Evolutionary conservation across 306 rosid genomes (phyloP), one percentile per base, ranked within the genome.

Genomic region (Pyrus bretschneideri): DNA sequence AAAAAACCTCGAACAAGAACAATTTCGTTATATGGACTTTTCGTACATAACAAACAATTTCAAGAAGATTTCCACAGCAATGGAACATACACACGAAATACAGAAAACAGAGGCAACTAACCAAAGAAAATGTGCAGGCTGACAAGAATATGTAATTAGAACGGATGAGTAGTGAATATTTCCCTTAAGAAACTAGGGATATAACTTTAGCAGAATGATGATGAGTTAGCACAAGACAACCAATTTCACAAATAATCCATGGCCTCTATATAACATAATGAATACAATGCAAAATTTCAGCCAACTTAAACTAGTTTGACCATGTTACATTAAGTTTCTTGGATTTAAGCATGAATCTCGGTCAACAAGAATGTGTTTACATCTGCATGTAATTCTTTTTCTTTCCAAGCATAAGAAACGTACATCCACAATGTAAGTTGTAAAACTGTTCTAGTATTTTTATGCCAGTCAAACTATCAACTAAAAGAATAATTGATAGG

Each of bases 401-500:
- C 40, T 23, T 3, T 42, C 42, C 58, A 22, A 15, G 33, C 61
- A 4, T 10, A 1, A 72, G 57, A 7, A 10, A 60, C 31, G 25
- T 25, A 4, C 6, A n/a, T 15, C 67, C 35, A 42, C 54, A 38
- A 17, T 4, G 31, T 1, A 42, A 25, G 23, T 21, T 19, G 23
- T 19, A 33, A 62, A 62, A 33, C 33, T 33, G 70, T 31, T 55
- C 42, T 46, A 13, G 17, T 46, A 46, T 55, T 33, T 65, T 66
- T 66, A 19, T 66, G 40, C 4, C 12, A 66, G 70, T 60, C 79
- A 74, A 71, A 22, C 21, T 3, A 44, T 46, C 71, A 40, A 15
- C 72, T 70, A 68, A 55, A 71, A 73, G 75, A 66, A 49, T 68
- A 73, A 57, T 3, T 63, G 66, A 51, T 25, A 58, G 31, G 69